A percentile compares a stretch with the other conserved stretches of the same genome.
phyloP scores from a whole-genome alignment of 352 stramenopile genomes.

The Stramenopiles sp. region DNA sequence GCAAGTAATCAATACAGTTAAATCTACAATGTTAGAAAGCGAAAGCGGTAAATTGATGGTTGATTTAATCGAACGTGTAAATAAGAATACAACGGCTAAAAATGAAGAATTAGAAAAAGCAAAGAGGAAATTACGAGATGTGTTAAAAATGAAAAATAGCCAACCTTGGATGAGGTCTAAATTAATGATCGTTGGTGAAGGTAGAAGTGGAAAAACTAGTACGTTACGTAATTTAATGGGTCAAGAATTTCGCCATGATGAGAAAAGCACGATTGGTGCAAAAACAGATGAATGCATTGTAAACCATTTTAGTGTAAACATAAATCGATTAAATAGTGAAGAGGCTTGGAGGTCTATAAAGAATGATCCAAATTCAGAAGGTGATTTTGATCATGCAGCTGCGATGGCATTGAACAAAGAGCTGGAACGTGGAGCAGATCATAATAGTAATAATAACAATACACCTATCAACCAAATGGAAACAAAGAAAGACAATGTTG shows the following conservation, averaged over 20 bases:
- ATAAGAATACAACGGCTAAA: too few relatives aligned
- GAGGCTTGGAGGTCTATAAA: not conserved
- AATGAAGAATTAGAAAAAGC: not conserved
- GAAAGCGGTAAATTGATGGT: too few relatives aligned
- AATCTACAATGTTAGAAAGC: too few relatives aligned
- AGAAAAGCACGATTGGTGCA: constrained; percentile 14
- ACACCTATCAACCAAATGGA: too few relatives aligned
- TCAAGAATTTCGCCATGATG: not conserved
- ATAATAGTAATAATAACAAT: too few relatives aligned
- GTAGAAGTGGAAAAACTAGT: constrained; percentile 14
- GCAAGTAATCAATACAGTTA: not conserved
- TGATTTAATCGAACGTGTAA: too few relatives aligned
- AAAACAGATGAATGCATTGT: constrained; percentile 4
- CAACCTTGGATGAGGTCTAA: not conserved
- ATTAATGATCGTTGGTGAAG: constrained; percentile 17
- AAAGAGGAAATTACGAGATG: not conserved
- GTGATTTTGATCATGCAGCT: not conserved
- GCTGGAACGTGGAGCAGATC: not conserved
- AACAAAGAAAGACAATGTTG: too few relatives aligned
- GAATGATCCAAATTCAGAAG: not conserved
- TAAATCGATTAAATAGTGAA: not conserved
- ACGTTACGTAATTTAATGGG: constrained; percentile 15
- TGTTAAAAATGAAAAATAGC: not conserved
- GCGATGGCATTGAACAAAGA: not conserved
- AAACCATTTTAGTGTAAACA: not conserved